Percentiles rank a stretch among this genome's conserved stretches.
Conservation (phyloP, 73 alveolate species). For the Uronychia binucleata region DNA sequence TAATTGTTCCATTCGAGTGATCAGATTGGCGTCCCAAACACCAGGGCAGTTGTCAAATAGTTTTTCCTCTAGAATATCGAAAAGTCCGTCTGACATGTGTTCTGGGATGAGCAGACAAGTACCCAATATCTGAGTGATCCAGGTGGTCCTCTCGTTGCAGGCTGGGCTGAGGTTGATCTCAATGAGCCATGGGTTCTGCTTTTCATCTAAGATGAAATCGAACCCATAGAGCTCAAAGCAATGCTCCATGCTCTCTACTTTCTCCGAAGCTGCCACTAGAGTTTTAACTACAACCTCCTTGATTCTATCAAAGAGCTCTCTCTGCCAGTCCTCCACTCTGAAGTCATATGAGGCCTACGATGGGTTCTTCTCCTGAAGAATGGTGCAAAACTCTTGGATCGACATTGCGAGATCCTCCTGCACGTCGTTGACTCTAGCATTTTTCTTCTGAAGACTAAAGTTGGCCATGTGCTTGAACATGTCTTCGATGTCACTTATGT, state of each 20-base stretch:
- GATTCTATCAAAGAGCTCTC: conserved; percentile 27
- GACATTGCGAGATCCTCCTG: conserved; percentile 38
- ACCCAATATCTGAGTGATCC: conserved; percentile 68
- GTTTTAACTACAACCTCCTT: conserved; percentile 67
- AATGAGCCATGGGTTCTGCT: conserved; percentile 70
- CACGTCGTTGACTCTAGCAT: conserved; percentile 2
- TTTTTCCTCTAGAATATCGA: conserved; percentile 46
- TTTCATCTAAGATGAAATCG: conserved; percentile 81
- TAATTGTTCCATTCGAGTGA: neutral
- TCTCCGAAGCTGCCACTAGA: conserved; percentile 50
- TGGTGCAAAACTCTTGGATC: conserved; percentile 73
- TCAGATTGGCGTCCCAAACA: neutral
- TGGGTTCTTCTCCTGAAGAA: conserved; percentile 52
- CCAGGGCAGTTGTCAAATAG: neutral
- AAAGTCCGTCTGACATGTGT: conserved; percentile 69
- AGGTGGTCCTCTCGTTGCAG: conserved; percentile 64
- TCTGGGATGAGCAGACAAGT: too few species aligned
- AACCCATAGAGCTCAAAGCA: conserved; percentile 91
- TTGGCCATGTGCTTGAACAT: conserved; percentile 71
- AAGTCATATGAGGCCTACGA: conserved; percentile 31
- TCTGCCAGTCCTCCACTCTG: conserved; percentile 34
- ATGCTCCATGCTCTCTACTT: conserved; percentile 59
- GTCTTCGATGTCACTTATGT: conserved; percentile 61
- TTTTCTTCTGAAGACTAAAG: conserved; percentile 57
- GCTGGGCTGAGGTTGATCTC: conserved; percentile 76